Evolutionary conservation across 192 early-diverging fungal species (phyloP), one percentile per base, ranked within the genome.

Genomic region (Podila clonocystis): DNA sequence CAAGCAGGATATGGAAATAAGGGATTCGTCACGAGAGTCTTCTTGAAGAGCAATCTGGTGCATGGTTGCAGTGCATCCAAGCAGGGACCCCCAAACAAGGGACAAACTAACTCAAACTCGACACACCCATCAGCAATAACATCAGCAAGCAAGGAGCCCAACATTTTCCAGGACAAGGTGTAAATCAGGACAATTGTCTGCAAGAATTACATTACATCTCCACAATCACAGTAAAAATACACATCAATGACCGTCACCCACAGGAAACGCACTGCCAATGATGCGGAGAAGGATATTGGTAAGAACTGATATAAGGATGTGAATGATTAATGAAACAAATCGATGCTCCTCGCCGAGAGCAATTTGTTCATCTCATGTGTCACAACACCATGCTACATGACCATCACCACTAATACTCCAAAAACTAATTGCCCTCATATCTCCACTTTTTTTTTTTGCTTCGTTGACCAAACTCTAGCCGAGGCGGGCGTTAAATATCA

Each of bases 401-500:
- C 29, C 55, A 36, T 70, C 31, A 50, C 31, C 26, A 28, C 9
- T 22, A 28, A 70, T 76, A 33, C 28, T 45, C 11, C 29, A 4
- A 24, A 63, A 57, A 68, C 26, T 36, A 9, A 11, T 68, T 22
- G 58, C 73, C 73, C 73, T 74, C 75, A 79, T 79, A 70, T 79
- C 69, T 68, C 65, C 62, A 59, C 62, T 58, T 24, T 26, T 50
- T 20, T 41, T 61, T 34, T 57, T 52, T 52, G 50, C 24, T 13
- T 63, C 22, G 26, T 31, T 20, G 38, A 15, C 38, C 24, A 22
- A 41, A 19, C 62, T 45, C 33, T 66, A 80, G 77, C 77, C 9
- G 77, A 80, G 57, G 71, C 77, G 65, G 77, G 77, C 8, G 77
- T 80, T 65, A 80, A 80, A 69, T 89, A 87, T 65, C 89, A 87